Evolutionary conservation across 169 alveolate genomes (phyloP).

Genomic region (Perkinsus olseni): DNA sequence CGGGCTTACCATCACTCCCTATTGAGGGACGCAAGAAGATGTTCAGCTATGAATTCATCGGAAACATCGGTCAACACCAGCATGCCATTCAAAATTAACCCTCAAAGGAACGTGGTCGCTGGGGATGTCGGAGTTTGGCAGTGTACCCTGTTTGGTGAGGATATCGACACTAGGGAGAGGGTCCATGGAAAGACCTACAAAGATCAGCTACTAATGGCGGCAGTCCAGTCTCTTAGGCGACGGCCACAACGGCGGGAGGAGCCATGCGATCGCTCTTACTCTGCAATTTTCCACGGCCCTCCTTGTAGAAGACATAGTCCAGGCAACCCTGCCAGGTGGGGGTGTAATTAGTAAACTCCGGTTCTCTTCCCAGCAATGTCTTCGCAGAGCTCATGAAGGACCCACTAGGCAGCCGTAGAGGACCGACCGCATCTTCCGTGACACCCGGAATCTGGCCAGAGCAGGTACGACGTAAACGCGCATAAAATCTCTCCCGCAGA

Average conservation of each 20-base stretch:
- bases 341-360: conserved; percentile 31
- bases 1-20: too few relatives aligned
- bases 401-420: not conserved
- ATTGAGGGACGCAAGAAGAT: too few relatives aligned
- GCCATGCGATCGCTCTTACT: too few relatives aligned
- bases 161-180: not conserved
- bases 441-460: not conserved
- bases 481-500: too few relatives aligned
- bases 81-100: conserved; percentile 26
- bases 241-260: too few relatives aligned
- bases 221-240: too few relatives aligned
- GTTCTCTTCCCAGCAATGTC: conserved; percentile 9
- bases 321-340: conserved; percentile 33
- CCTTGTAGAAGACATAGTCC: conserved; percentile 33
- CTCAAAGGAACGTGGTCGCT: conserved; percentile 31
- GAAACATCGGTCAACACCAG: too few relatives aligned
- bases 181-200: not conserved
- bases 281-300: not conserved
- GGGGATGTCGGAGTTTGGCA: conserved; percentile 34
- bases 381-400: not conserved
- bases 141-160: conserved; percentile 1
- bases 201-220: too few relatives aligned
- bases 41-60: too few relatives aligned
- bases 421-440: not conserved
- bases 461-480: too few relatives aligned